Conservation (phyloP, 2,329 filamentous ascomycete genomes). For the Talaromyces albobiverticillius region DNA sequence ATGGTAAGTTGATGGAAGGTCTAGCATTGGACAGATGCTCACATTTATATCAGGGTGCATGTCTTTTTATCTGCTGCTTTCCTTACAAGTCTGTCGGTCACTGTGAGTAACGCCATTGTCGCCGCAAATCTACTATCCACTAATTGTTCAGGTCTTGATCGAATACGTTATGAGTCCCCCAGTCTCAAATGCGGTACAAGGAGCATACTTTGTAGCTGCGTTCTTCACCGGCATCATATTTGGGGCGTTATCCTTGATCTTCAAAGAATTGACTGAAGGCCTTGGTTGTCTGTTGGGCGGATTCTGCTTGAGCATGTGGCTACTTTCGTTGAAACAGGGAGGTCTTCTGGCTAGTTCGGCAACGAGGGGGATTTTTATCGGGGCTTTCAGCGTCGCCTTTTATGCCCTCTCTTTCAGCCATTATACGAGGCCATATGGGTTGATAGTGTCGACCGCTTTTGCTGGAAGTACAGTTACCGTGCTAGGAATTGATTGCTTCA, state of each 20-base stretch:
- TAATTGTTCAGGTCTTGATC: slow-evolving; percentile 61
- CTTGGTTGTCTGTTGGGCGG: slow-evolving; percentile 85
- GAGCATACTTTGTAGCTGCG: slow-evolving; percentile 78
- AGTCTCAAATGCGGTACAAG: slow-evolving; percentile 72
- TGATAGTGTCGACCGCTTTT: slow-evolving; percentile 76
- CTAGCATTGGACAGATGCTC: neutral
- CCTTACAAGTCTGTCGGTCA: slow-evolving; percentile 68
- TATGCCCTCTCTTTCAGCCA: slow-evolving; percentile 77
- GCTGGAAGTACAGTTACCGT: slow-evolving; percentile 74
- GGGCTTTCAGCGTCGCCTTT: slow-evolving; percentile 63
- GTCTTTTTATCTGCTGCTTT: slow-evolving; percentile 78
- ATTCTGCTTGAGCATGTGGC: slow-evolving; percentile 87
- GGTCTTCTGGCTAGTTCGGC: slow-evolving; percentile 65
- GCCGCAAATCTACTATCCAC: neutral
- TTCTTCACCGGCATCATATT: slow-evolving; percentile 70
- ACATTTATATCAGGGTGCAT: slow-evolving; percentile 52
- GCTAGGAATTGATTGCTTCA: slow-evolving; percentile 88
- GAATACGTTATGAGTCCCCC: slow-evolving; percentile 84
- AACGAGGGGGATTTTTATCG: slow-evolving; percentile 72
- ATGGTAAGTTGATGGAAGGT: slow-evolving; percentile 42
- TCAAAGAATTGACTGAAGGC: slow-evolving; percentile 78
- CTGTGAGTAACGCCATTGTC: slow-evolving; percentile 41
- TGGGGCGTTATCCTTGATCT: slow-evolving; percentile 71
- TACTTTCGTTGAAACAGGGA: slow-evolving; percentile 72
- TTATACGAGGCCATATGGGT: slow-evolving; percentile 71